These are phyloP conservation scores for Cylindrodendrum hubeiense DNA, from an alignment of 2,329 filamentous ascomycete species.

Conservation along the genomic window DNA sequence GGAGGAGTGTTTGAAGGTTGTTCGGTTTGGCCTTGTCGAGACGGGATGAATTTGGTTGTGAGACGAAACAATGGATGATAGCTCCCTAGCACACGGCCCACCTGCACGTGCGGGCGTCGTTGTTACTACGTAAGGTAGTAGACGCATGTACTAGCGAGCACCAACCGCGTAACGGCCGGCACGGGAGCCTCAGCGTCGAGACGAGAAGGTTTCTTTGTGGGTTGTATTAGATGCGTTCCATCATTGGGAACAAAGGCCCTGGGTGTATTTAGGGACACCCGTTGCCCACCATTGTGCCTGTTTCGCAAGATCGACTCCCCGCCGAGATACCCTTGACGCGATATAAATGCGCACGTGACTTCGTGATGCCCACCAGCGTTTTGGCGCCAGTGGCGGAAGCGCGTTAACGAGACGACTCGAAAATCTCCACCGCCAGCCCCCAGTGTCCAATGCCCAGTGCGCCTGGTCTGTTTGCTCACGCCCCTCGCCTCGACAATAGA, in stretches of 20 bases:
- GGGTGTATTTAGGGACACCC: background rate
- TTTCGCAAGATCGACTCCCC: background rate
- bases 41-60: slow-evolving; percentile 18
- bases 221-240: too few relatives aligned
- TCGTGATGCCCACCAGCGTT: slow-evolving; percentile 37
- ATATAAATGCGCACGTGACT: slow-evolving; percentile 37
- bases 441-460: slow-evolving; percentile 13
- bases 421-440: slow-evolving; percentile 33
- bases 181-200: background rate
- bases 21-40: slow-evolving; percentile 6
- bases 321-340: slow-evolving; percentile 9
- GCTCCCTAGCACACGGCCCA: slow-evolving; percentile 31
- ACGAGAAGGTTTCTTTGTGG: background rate
- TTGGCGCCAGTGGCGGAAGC: slow-evolving; percentile 28
- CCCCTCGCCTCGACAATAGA: slow-evolving; percentile 13
- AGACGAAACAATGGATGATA: slow-evolving; percentile 20
- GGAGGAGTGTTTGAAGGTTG: slow-evolving; percentile 23
- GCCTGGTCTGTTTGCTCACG: slow-evolving; percentile 17
- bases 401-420: slow-evolving; percentile 30
- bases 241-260: background rate
- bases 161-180: background rate
- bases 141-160: background rate
- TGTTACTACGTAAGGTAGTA: slow-evolving; percentile 5
- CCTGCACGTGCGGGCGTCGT: slow-evolving; percentile 39
- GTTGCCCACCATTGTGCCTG: background rate